Evolutionary conservation across 345 rosid species (phyloP), one percentile per base, ranked within the genome.

Genomic region (Hypericum androsaemum): DNA sequence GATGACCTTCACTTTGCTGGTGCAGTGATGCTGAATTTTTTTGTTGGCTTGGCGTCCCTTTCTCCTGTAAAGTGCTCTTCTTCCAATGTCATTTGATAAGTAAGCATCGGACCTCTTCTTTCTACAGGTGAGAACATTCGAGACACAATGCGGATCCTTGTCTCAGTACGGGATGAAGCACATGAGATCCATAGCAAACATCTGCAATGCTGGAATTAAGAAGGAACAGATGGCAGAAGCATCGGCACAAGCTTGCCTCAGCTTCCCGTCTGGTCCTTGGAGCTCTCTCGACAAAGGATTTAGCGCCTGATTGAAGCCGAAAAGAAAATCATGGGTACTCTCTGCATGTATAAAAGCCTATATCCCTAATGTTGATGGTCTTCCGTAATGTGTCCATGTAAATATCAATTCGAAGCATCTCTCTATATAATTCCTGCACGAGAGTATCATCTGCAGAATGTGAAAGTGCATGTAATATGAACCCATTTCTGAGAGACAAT

Each of bases 151-250:
- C 37, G 99, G 99, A 58, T 80, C 95, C 38, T 58, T 94, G 39
- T 75, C 94, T 36, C 90, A 86, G 60, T 94, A 94, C 7, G 99
- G 99, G 51, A 94, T 94, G 94, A 88, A 86, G 63, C 92, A 94
- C 74, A 94, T 79, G 94, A 82, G 95, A 12, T 81, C 97, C 17
- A 17, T 94, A 12, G 99, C 89, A 46, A 94, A 94, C 75, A 54
- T 94, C 8, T 94, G 99, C 80, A 88, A 86, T 62, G 84, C 81
- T 35, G 87, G 97, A 64, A 69, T 86, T 56, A 60, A n/a, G 12
- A 53, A 56, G 8, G 77, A 76, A 56, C 84, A 80, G 60, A 79
- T 94, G 94, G 73, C 61, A 0, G 97, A 86, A 64, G 95, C 89
- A 62, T 71, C 99, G n/a, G 74, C 84, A 37, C 94, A 94, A 62